Evolutionary conservation across 768 basidiomycete genomes (phyloP), one percentile per base, ranked within the genome.

Genomic region (Boletus huronensis): DNA sequence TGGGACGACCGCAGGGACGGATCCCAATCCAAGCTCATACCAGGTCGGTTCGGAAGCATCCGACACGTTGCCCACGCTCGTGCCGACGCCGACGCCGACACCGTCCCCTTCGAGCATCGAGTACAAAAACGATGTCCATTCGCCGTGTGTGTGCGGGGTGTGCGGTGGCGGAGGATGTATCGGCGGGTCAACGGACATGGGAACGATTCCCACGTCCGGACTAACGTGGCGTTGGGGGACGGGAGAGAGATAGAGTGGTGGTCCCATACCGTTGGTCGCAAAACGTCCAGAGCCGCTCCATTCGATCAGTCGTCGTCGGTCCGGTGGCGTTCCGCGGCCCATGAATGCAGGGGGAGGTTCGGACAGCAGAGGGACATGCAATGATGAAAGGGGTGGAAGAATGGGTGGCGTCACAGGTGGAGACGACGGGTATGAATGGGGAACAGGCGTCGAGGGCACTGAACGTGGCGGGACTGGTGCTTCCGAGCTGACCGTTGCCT

Each of bases 291-390:
- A 67, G 1, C 56, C 54, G 7, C 69, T 68, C 69, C 69, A 70
- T 50, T 72, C 69, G 9, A 57, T 40, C 11, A 69, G 51, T n/a
- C 69, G 62, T 16, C 54, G 61, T 41, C 64, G 63, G 19, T 70
- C 70, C 7, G 69, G 69, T 3, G 69, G 69, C 0, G 69, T 70
- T 11, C 69, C 69, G 3, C 69, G 70, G 19, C 69, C 69, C 69
- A 70, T 70, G 34, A 71, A 70, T 3, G 70, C 69, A 26, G 70
- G 69, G 1, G 66, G 65, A 1, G 68, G 69, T 40, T 70, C 69
- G 13, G 69, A 70, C 7, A 70, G 51, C 1, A 70, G 40, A 32
- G 69, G 69, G 21, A 72, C 69, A 23, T 70, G 69, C 35, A 70
- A 46, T 0, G 69, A 72, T 0, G 69, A 69, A 1, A 70, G 69